Evolutionary conservation across 257 asterid genomes (phyloP), one percentile per base, ranked within the genome.

Genomic region (Solanum ossicruentum): DNA sequence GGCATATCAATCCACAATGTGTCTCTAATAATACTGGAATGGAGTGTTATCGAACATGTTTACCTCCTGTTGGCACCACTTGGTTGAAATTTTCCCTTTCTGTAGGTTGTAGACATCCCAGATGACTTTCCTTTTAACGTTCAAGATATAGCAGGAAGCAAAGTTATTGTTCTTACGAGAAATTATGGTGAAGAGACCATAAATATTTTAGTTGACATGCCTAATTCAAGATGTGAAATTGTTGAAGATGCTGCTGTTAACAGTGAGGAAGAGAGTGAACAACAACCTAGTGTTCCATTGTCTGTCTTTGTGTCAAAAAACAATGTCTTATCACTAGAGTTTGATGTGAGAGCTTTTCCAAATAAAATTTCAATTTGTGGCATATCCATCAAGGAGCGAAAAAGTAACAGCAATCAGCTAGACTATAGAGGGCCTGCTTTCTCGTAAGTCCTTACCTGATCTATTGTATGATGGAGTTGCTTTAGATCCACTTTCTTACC

Each of bases 181-280:
- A 88, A 86, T 10, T 93, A 89, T 70, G 86, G 87, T 8, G 94
- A 92, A 32, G 97, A 94, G 87, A 75, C 72, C 70, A 88, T 93
- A 70, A 86, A 41, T 0, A 89, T 92, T 12, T 89, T 88, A 88
- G 96, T 92, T 85, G 91, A 90, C 90, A 87, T 92, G 94, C 95
- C 94, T 55, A 92, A 91, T 8, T 58, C 83, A 36, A 23, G 84
- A 36, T 80, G 60, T 71, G 79, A 83, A 57, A 55, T 26, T 82
- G 60, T 16, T 32, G 56, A 47, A 80, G 85, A 28, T 51, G 75
- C 26, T 49, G 20, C 17, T 1, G 39, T 51, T 21, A 58, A 54
- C 79, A 57, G n/a, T 20, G 85, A 69, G 47, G 83, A 41, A 17
- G 60, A 26, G 28, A 54, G 26, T 52, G 83, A 78, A 12, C 45